Base-by-base conservation (phyloP, 192 early-diverging fungal genomes). In the Backusella psychrophila region DNA sequence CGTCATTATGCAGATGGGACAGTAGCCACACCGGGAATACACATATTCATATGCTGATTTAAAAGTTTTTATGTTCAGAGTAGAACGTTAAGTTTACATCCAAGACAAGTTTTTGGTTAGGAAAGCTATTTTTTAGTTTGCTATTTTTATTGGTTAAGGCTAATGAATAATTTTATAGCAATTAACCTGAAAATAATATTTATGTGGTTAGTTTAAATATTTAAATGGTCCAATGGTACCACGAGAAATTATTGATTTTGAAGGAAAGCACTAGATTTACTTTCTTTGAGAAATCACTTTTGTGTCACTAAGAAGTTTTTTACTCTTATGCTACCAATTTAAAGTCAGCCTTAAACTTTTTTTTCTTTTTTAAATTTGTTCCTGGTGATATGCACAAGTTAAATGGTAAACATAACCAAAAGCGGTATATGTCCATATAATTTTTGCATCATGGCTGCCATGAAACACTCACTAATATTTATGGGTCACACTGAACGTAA, bases 401-500 rank as follows among this genome's bases (percentile, higher is more conserved):
- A 21, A 56, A 56, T 56, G 53, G 21, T 56, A 56, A 56, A 56
- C 53, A 56, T 56, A 56, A 21, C 53, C 53, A 56, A 56, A 56
- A 56, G n/a, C 21, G n/a, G 53, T 56, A 56, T 56, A n/a, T 56
- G 53, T 21, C 53, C 53, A 56, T 44, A 44, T 56, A 56, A 8
- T 9, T 26, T 26, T 56, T 56, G 33, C 33, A 33, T 33, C 33
- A 33, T 33, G 33, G 33, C 33, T 33, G 19, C 8, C 21, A 56
- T 56, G 53, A 56, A 56, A 56, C 53, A 56, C 53, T 56, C 53
- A 9, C 29, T 71, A 23, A 49, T 71, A 29, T 71, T 42, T 71
- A 26, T 41, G 39, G 23, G 26, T 49, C 69, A 31, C 69, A 17
- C 14, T 15, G 9, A 26, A 26, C 14, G 26, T 71, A n/a, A 38